Evolutionary conservation across 768 basidiomycete genomes (phyloP).

Genomic region (Amanita thiersii): DNA sequence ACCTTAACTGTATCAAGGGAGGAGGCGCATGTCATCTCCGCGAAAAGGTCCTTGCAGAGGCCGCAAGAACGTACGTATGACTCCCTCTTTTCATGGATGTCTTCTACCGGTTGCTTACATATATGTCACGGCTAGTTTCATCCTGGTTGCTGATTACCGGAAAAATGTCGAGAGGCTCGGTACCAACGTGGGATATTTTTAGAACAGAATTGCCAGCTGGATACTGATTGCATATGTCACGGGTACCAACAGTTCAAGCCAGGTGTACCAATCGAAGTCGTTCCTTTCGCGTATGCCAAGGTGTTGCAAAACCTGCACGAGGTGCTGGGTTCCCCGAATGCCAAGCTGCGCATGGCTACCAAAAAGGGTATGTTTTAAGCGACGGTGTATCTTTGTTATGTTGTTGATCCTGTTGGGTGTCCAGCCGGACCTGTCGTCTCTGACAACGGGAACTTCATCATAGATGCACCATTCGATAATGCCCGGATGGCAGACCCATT

Average conservation of each 20-base stretch:
- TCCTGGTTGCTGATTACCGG: constrained; percentile 91
- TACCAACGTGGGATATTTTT: constrained; percentile 55
- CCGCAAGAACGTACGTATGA: constrained; percentile 66
- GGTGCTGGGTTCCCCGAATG: constrained; percentile 54
- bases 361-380: constrained; percentile 42
- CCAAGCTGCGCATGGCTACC: constrained; percentile 87
- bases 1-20: constrained; percentile 92
- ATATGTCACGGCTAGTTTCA: constrained; percentile 44
- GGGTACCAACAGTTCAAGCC: constrained; percentile 53
- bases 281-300: constrained; percentile 91
- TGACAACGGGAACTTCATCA: constrained; percentile 96
- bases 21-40: constrained; percentile 95
- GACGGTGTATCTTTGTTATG: not conserved
- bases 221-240: not conserved
- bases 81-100: constrained; percentile 4
- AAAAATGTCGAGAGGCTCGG: constrained; percentile 85
- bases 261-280: constrained; percentile 95
- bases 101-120: not conserved
- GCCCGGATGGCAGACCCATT: constrained; percentile 62
- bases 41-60: constrained; percentile 97
- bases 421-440: constrained; percentile 90
- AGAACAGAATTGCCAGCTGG: not conserved
- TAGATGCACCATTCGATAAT: constrained; percentile 86
- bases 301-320: constrained; percentile 67
- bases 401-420: constrained; percentile 2